These are phyloP conservation scores for Citrullus amarus DNA, from an alignment of 306 rosid genomes.

Conservation along the genomic window DNA sequence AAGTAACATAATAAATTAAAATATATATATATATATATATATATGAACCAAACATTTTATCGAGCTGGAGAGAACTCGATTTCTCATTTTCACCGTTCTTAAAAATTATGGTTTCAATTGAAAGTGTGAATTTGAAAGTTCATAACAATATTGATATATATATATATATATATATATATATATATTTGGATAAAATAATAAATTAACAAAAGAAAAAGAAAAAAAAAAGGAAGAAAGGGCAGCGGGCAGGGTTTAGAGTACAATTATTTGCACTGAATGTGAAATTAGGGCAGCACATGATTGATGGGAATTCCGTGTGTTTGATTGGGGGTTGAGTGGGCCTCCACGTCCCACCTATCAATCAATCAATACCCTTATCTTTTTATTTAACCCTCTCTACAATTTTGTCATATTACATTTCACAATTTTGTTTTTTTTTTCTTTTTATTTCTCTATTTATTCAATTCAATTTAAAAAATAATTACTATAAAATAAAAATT, in stretches of 20 bases:
- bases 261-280: background rate
- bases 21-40: no score
- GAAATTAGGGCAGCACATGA: background rate
- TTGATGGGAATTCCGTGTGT: conserved; percentile 1
- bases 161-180: no score
- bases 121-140: background rate
- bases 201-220: no score
- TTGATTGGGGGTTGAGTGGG: background rate
- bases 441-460: no score
- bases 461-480: no score
- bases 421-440: background rate
- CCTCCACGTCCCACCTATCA: background rate
- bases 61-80: no score
- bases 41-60: no score
- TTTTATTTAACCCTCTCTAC: background rate
- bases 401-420: conserved; percentile 4
- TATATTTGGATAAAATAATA: no score
- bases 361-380: background rate
- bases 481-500: no score
- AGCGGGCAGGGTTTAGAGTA: background rate
- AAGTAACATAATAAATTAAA: background rate
- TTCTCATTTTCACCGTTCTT: no score
- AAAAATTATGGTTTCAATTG: no score
- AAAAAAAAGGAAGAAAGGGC: background rate
- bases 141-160: no score